phyloP scores from a whole-genome alignment of 495 filamentous ascomycete species.

The Physcia stellaris region DNA sequence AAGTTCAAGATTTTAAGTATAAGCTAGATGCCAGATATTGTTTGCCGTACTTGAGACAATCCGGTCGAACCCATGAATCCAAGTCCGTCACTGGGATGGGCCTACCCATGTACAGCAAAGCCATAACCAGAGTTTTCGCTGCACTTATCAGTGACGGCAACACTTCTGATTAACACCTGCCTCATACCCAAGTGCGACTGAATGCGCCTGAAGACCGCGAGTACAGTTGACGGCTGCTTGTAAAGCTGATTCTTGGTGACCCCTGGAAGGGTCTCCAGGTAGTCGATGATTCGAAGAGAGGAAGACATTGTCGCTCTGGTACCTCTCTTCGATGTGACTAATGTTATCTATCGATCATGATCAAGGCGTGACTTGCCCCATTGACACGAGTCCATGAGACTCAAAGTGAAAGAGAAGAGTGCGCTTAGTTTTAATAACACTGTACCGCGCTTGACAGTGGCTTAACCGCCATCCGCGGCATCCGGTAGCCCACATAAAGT shows the following conservation, averaged over 20 bases:
- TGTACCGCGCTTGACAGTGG: too few species aligned
- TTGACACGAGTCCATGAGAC: too few species aligned
- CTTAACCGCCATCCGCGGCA: too few species aligned
- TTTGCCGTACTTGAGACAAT: constrained; percentile 46
- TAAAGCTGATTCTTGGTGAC: constrained; percentile 83
- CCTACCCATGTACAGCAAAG: constrained; percentile 70
- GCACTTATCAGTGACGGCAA: constrained; percentile 16
- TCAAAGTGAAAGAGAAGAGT: too few species aligned
- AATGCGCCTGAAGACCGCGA: constrained; percentile 96
- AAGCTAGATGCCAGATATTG: neutral
- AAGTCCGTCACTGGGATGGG: constrained; percentile 64
- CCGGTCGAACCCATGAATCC: constrained; percentile 68
- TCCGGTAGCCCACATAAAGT: too few species aligned
- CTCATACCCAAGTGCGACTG: constrained; percentile 70
- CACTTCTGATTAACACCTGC: constrained; percentile 2
- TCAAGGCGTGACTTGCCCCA: too few species aligned
- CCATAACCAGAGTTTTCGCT: constrained; percentile 95
- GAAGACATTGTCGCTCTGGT: too few species aligned
- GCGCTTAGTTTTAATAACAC: too few species aligned
- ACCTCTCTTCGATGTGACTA: too few species aligned
- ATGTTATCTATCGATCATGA: too few species aligned
- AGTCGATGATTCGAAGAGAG: constrained; percentile 57
- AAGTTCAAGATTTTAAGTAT: constrained; percentile 2
- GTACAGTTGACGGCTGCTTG: constrained; percentile 85
- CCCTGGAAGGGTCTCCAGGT: constrained; percentile 77